A percentile compares a stretch with the other conserved stretches of the same genome.
phyloP scores from a whole-genome alignment of 768 basidiomycete species.

The Russula compacta region DNA sequence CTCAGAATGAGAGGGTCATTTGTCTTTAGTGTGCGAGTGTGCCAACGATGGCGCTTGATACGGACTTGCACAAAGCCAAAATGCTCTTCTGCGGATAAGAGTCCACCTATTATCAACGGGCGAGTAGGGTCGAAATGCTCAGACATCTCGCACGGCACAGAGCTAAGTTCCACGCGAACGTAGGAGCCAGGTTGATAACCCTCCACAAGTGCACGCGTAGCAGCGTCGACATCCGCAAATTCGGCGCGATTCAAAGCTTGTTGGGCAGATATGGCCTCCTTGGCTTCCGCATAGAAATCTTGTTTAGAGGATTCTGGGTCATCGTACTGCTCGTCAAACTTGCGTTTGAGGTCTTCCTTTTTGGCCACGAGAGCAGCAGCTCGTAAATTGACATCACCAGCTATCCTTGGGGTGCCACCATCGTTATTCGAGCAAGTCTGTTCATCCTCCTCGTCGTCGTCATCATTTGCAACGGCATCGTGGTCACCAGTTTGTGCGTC shows the following conservation, averaged over 20 bases:
- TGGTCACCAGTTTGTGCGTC: constrained; percentile 17
- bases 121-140: constrained; percentile 88
- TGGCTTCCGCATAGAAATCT: constrained; percentile 88
- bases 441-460: constrained; percentile 34
- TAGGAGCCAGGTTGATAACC: constrained; percentile 88
- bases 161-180: constrained; percentile 79
- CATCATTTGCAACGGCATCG: constrained; percentile 30
- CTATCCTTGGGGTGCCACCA: constrained; percentile 10
- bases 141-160: constrained; percentile 86
- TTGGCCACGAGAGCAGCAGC: constrained; percentile 63
- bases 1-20: constrained; percentile 96
- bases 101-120: constrained; percentile 87
- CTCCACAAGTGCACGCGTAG: constrained; percentile 75
- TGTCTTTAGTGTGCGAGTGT: constrained; percentile 81
- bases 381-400: constrained; percentile 29
- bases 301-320: constrained; percentile 69
- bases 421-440: constrained; percentile 29
- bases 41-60: constrained; percentile 96
- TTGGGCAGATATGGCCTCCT: constrained; percentile 84
- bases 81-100: constrained; percentile 81
- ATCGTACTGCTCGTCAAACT: constrained; percentile 96
- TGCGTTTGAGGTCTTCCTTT: constrained; percentile 85
- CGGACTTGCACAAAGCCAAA: constrained; percentile 93
- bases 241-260: constrained; percentile 76
- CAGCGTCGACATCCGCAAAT: constrained; percentile 69